These are phyloP conservation scores for Ascochyta clinopodiicola DNA, from an alignment of 2,329 filamentous ascomycete genomes.

Conservation along the genomic window DNA sequence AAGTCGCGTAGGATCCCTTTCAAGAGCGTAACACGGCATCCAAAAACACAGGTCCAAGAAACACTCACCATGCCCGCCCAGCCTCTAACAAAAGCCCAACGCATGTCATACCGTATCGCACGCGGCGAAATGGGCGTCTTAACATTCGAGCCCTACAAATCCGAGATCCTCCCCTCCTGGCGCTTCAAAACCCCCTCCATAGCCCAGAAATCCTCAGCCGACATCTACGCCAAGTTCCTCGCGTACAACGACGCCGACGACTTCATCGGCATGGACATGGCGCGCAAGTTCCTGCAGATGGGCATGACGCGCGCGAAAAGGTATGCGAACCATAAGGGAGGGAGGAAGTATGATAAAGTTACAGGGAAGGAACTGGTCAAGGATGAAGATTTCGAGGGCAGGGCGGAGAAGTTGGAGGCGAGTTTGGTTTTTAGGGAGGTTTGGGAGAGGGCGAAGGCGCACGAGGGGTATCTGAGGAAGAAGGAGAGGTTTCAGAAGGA, in stretches of 20 bases:
- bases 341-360: conserved; percentile 60
- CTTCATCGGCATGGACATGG: conserved; percentile 71
- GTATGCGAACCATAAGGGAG: conserved; percentile 64
- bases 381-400: conserved; percentile 54
- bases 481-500: conserved; percentile 58
- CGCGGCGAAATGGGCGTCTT: conserved; percentile 68
- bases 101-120: conserved; percentile 63
- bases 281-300: conserved; percentile 70
- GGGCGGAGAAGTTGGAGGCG: conserved; percentile 58
- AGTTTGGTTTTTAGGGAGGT: conserved; percentile 58
- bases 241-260: conserved; percentile 60
- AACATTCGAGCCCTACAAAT: conserved; percentile 70
- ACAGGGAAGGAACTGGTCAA: conserved; percentile 53
- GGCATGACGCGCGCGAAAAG: conserved; percentile 67
- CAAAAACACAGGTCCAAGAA: too few relatives aligned
- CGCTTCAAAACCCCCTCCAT: conserved; percentile 62
- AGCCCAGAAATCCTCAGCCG: conserved; percentile 58
- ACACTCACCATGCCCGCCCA: conserved; percentile 15
- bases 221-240: conserved; percentile 60
- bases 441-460: conserved; percentile 56
- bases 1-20: too few relatives aligned
- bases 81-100: conserved; percentile 41
- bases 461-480: conserved; percentile 53
- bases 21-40: too few relatives aligned
- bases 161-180: conserved; percentile 64